phyloP scores from a whole-genome alignment of 257 asterid species.

The Nicotiana tomentosiformis region DNA sequence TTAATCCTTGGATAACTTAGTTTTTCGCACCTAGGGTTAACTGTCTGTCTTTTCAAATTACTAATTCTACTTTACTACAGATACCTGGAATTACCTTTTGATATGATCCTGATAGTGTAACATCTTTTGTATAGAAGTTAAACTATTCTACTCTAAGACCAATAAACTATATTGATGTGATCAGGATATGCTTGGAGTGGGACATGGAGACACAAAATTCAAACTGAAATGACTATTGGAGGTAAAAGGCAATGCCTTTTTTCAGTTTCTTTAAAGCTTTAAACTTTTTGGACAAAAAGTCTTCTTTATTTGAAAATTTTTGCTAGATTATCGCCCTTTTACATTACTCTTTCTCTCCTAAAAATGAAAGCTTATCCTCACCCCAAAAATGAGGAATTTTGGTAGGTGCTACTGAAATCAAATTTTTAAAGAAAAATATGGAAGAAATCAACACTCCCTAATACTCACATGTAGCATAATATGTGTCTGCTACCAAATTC shows the following conservation, averaged over 20 bases:
- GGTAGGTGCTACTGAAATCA: too few species aligned
- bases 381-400: background rate
- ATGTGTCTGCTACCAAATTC: background rate
- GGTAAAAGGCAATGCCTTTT: constrained; percentile 33
- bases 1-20: too few species aligned
- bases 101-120: too few species aligned
- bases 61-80: too few species aligned
- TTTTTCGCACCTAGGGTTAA: too few species aligned
- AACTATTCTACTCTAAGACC: background rate
- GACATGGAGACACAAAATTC: constrained; percentile 40
- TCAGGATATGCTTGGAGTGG: constrained; percentile 47
- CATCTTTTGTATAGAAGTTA: background rate
- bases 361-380: background rate
- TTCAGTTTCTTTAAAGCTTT: constrained; percentile 7
- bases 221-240: constrained; percentile 39
- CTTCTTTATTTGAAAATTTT: constrained; percentile 10
- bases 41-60: too few species aligned
- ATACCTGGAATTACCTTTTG: too few species aligned
- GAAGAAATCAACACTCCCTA: too few species aligned
- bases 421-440: too few species aligned
- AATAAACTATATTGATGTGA: constrained; percentile 28
- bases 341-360: constrained; percentile 16
- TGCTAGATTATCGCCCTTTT: constrained; percentile 12
- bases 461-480: too few species aligned
- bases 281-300: constrained; percentile 22